Evolutionary conservation across 208 protist genomes (phyloP), one percentile per base, ranked within the genome.

Genomic region (Acanthamoeba culbertsoni): DNA sequence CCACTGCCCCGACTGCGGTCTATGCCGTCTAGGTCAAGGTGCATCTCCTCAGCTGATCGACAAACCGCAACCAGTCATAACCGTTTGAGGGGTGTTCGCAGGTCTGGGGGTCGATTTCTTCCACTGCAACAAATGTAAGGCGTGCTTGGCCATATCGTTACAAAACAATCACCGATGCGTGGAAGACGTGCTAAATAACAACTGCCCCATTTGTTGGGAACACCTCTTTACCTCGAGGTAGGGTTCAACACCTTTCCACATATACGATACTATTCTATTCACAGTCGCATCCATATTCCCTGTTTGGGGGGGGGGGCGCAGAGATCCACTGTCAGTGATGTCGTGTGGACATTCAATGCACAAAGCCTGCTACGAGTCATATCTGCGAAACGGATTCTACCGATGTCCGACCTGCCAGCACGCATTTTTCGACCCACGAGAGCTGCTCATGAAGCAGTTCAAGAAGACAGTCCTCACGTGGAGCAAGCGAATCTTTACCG

Each of bases 191-290:
- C 55, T 90, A 31, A 90, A 90, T 33, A 68, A 23, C 82, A 90
- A 90, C 82, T 90, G 82, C 51, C 82, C 82, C 26, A 46, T 90
- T 23, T 90, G 82, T 40, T 90, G 82, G 82, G 82, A 90, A 33
- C 51, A 90, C 37, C 35, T 90, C 31, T 90, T 90, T 53, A 68
- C 82, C 53, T 90, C 82, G 28, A 14, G 82, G 82, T 59, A 90
- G 0, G 48, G 46, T 14, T 86, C 65, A n/a, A 6, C 51, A 57
- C 51, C 20, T 35, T 28, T 35, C 57, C 18, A 35, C 57, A 63
- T 23, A 23, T 2, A 63, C 55, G 55, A 63, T 28, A 62, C 55
- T 18, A 62, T 20, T 33, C 55, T 2, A 6, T 0, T 33, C 55
- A 33, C 23, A 20, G 55, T 28, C n/a, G n/a, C n/a, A n/a, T n/a